Evolutionary conservation across 2,329 filamentous ascomycete genomes (phyloP).

Genomic region (Phyllosticta citrichinensis): DNA sequence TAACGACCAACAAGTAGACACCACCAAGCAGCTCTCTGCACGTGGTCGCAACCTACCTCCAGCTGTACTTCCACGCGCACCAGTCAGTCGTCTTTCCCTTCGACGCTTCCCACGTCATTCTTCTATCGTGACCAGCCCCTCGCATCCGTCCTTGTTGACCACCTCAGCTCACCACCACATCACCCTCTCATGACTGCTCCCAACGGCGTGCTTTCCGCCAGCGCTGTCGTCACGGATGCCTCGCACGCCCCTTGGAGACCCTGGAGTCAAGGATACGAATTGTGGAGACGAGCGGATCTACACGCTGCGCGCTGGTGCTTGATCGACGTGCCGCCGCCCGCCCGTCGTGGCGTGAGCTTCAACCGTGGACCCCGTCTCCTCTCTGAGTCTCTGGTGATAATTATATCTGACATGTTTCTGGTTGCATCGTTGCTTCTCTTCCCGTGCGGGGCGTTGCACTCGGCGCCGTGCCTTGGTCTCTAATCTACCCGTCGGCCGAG

Average conservation of each 20-base stretch:
- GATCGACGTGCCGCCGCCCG: neutral
- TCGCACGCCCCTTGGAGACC: neutral
- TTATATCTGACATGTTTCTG: neutral
- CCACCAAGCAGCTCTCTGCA: neutral
- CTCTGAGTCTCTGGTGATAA: neutral
- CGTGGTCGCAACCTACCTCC: neutral
- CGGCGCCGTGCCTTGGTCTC: neutral
- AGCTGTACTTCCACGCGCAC: conserved; percentile 2
- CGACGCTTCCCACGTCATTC: neutral
- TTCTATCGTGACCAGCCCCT: neutral
- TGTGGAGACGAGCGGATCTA: neutral
- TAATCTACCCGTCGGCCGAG: neutral
- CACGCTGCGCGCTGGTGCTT: neutral
- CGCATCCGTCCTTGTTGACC: neutral
- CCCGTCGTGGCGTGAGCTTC: neutral
- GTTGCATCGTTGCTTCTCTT: neutral
- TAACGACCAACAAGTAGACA: neutral
- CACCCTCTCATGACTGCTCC: conserved; percentile 5
- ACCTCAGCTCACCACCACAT: conserved; percentile 6
- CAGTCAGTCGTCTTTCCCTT: neutral
- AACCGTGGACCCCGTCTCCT: neutral
- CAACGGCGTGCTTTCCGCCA: neutral
- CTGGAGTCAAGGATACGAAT: neutral
- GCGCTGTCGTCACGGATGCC: neutral
- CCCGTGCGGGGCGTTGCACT: neutral